phyloP scores from a whole-genome alignment of 2,329 filamentous ascomycete species.

The Juglanconis sp. region DNA sequence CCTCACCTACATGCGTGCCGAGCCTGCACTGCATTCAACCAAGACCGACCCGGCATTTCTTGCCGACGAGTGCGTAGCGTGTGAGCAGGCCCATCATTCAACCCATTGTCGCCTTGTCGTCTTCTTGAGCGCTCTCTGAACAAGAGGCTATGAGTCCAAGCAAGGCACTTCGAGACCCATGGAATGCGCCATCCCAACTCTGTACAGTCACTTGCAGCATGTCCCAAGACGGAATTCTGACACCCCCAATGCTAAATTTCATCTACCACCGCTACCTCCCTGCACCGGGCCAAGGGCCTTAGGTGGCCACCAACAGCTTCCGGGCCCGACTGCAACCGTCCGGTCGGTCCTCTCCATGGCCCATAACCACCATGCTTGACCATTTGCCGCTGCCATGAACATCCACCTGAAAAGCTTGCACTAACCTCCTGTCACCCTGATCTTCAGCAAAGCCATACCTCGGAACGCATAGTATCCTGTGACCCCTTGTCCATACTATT shows the following conservation, averaged over 20 bases:
- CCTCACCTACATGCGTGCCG: no score
- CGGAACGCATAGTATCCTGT: constrained; percentile 12
- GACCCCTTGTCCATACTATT: not conserved
- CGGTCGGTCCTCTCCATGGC: not conserved
- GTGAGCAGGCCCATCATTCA: no score
- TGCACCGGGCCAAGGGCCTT: not conserved
- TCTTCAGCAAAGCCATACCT: constrained; percentile 1
- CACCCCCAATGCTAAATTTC: not conserved
- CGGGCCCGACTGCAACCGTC: not conserved
- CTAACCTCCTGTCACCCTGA: not conserved
- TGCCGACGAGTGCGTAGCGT: no score
- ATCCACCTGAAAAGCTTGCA: not conserved
- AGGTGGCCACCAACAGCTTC: constrained; percentile 1
- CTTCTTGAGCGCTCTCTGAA: no score
- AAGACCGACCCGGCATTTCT: no score
- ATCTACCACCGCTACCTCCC: constrained; percentile 13
- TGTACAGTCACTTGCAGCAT: no score
- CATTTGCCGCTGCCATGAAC: not conserved
- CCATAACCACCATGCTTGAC: not conserved
- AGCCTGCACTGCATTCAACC: no score
- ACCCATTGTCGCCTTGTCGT: no score
- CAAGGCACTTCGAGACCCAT: no score
- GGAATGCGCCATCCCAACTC: no score
- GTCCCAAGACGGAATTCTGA: no score
- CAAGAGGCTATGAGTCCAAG: no score